Evolutionary conservation across 805 yeast genomes (phyloP), one percentile per base, ranked within the genome.

Genomic region (Metschnikowia vanudenii): DNA sequence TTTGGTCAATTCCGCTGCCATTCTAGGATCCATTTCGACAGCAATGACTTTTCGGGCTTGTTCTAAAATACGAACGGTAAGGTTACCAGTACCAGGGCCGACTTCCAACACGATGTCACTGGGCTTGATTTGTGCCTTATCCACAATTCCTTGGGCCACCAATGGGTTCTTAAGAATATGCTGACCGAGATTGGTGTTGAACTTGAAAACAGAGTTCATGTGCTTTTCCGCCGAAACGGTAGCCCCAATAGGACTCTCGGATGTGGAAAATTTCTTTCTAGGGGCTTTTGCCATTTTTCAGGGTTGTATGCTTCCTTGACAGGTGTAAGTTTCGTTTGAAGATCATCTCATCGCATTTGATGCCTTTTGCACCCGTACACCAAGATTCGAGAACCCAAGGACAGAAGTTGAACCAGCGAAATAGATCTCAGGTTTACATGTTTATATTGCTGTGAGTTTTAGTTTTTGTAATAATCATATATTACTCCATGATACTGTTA

Each of bases 81-180:
- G 76, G 61, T 94, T 94, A 73, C 99, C 99, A 0, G 99, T 94
- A 81, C 99, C 99, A 2, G 99, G 99, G 59, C 99, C 99, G 43
- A 94, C 96, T 72, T 94, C 99, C 35, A 94, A 74, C 1, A 94
- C 98, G 7, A 82, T 81, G 62, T 94, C 99, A 26, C 95, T 84
- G 2, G 98, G 97, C 59, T 82, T 85, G 45, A 94, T 85, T 32
- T 82, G 85, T 1, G 99, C 98, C 62, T 92, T 92, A 64, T 94
- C 98, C 14, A 94, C 99, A 64, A 94, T 94, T 13, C 97, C 98
- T 65, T 94, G 98, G 5, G 99, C 98, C 24, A 94, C 94, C 45
- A 91, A 74, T 1, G 99, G 99, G 64, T 94, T 94, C 63, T 94
- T 94, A 62, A 94, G 76, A 54, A 94, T 90, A 75, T 94, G 99